Conservation (phyloP, 768 basidiomycete genomes). For the Pulveroboletus sp. region DNA sequence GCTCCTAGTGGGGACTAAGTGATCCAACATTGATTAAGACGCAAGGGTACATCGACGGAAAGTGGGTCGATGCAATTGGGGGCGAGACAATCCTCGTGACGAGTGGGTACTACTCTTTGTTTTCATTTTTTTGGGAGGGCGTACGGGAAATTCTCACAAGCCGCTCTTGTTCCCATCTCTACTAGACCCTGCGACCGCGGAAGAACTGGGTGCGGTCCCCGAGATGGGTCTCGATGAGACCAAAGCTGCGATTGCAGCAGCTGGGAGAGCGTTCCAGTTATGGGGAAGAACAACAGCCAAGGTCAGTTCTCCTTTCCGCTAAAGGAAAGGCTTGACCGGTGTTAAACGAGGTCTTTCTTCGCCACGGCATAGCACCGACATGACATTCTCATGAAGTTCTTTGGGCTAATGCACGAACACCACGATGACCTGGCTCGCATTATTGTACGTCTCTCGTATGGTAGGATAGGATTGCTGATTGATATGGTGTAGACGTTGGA, state of each 20-base stretch:
- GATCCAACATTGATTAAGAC: constrained; percentile 71
- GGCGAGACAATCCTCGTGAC: constrained; percentile 69
- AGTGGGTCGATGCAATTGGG: constrained; percentile 79
- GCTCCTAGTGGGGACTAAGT: constrained; percentile 62
- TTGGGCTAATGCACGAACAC: constrained; percentile 73
- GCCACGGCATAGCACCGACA: constrained; percentile 56
- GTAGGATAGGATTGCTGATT: constrained; percentile 5
- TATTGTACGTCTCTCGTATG: constrained; percentile 50
- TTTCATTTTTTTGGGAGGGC: neutral
- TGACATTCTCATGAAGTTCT: constrained; percentile 78
- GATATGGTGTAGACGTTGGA: constrained; percentile 66
- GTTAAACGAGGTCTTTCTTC: neutral
- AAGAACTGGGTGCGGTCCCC: constrained; percentile 79
- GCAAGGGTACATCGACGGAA: constrained; percentile 76
- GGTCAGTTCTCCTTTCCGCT: constrained; percentile 36
- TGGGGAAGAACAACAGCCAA: constrained; percentile 90
- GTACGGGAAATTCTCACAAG: neutral
- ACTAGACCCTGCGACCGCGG: constrained; percentile 82
- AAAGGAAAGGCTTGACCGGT: neutral
- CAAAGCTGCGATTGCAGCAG: constrained; percentile 78
- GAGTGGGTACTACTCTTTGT: constrained; percentile 44
- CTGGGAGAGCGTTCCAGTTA: constrained; percentile 69
- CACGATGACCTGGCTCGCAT: constrained; percentile 83
- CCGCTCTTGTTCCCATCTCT: neutral
- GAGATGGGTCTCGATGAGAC: constrained; percentile 88